Evolutionary conservation across 805 yeast species (phyloP).

Genomic region (Wickerhamiella kazuoi): DNA sequence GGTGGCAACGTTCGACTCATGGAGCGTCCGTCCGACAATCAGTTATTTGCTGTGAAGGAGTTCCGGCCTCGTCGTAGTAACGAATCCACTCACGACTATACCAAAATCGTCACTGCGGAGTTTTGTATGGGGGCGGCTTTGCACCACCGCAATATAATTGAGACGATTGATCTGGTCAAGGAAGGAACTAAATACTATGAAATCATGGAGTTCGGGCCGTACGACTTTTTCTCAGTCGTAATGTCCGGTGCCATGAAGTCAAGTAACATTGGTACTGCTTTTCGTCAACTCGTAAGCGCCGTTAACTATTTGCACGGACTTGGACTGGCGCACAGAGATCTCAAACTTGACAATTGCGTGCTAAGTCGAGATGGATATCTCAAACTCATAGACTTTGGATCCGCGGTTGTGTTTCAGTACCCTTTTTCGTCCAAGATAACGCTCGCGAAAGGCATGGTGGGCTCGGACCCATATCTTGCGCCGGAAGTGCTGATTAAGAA

Average conservation of each 20-base stretch:
- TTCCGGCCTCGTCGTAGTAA: conserved; percentile 58
- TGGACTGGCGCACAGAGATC: conserved; percentile 86
- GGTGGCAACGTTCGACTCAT: conserved; percentile 84
- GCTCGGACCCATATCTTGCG: conserved; percentile 89
- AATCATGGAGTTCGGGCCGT: conserved; percentile 86
- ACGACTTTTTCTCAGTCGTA: conserved; percentile 80
- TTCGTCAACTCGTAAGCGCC: conserved; percentile 64
- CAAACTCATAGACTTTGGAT: conserved; percentile 85
- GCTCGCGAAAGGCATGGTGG: conserved; percentile 71
- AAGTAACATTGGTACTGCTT: conserved; percentile 60
- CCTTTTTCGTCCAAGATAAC: conserved; percentile 41
- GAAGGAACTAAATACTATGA: conserved; percentile 71
- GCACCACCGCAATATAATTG: conserved; percentile 77
- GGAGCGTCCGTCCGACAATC: conserved; percentile 38
- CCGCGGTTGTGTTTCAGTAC: conserved; percentile 67
- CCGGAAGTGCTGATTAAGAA: conserved; percentile 59
- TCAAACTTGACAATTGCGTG: conserved; percentile 86
- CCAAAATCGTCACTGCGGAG: conserved; percentile 83
- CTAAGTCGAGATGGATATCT: conserved; percentile 57
- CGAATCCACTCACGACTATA: conserved; percentile 70
- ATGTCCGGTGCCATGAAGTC: conserved; percentile 70
- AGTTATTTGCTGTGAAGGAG: conserved; percentile 72
- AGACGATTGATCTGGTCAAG: conserved; percentile 78
- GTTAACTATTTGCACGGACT: conserved; percentile 55
- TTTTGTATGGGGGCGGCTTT: conserved; percentile 85